Base-by-base conservation (phyloP, 1,139 yeast species). In the Diutina scorzettiae region DNA sequence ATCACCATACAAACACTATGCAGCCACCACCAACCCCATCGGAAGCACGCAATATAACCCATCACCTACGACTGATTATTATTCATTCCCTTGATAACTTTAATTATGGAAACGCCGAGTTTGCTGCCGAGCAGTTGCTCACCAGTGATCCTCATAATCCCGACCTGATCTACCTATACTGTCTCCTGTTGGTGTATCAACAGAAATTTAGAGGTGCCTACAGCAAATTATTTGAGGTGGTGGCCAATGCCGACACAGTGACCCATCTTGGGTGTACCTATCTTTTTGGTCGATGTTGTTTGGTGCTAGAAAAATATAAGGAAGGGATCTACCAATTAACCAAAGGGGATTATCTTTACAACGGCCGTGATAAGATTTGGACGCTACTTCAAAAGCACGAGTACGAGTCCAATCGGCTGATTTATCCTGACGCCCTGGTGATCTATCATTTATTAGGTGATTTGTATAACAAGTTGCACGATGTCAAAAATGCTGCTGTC, bases 11-110 rank as follows among this genome's bases (percentile, higher is more conserved):
- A 27, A 12, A 7, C 11, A 9, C 12, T 27, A 34, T 34, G 39
- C 39, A 20, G 17, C 28, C 39, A n/a, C 39, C 39, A 8, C 39
- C 39, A 8, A 23, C 39, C 20, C 39, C 25, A n/a, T 17, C 27
- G 7, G 39, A 34, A 23, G 14, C 14, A 27, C 27, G 16, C 5
- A 14, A 20, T 16, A 16, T 34, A 8, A 12, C 23, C 23, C 40
- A 27, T 11, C 31, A 25, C 47, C 67, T 78, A 32, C 65, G 81
- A 40, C 71, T 80, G 25, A 63, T 71, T 8, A 69, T 82, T 18
- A 64, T 84, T 56, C 84, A 84, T 51, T 74, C 83, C 14, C 58
- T 86, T 36, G 95, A 86, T 53, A 73, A 74, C 46, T 85, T 80
- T 53, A 70, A 83, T 51, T 64, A 76, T 43, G 61, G 66, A 19